Evolutionary conservation across 2,329 filamentous ascomycete species (phyloP).

Genomic region (Nannizziopsis barbatae): DNA sequence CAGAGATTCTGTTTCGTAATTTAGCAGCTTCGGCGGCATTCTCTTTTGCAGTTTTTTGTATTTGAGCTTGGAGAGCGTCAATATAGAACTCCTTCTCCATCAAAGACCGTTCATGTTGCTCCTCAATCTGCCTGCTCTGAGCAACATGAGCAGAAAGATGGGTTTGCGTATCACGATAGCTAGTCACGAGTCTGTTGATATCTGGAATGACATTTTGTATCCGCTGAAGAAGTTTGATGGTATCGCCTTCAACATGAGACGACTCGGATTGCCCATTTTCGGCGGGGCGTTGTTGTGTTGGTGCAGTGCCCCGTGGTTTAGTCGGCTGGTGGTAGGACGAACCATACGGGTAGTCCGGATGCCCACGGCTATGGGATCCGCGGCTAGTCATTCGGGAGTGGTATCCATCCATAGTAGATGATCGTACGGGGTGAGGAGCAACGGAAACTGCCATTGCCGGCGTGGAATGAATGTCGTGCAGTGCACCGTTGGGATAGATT

Average conservation of each 20-base stretch:
- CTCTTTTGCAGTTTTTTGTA: slow-evolving; percentile 40
- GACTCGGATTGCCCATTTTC: slow-evolving; percentile 21
- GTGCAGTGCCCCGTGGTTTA: slow-evolving; percentile 20
- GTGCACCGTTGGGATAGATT: slow-evolving; percentile 22
- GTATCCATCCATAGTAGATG: slow-evolving; percentile 30
- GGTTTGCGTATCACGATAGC: slow-evolving; percentile 42
- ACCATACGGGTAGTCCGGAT: slow-evolving; percentile 24
- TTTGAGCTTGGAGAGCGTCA: slow-evolving; percentile 40
- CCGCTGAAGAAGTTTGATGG: slow-evolving; percentile 32
- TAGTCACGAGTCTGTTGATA: slow-evolving; percentile 33
- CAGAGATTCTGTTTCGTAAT: slow-evolving; percentile 35
- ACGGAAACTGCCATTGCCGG: slow-evolving; percentile 15
- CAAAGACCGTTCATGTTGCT: slow-evolving; percentile 41
- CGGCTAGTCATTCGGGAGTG: slow-evolving; percentile 20
- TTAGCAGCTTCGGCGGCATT: slow-evolving; percentile 39
- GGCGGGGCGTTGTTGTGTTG: slow-evolving; percentile 18
- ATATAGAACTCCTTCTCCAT: slow-evolving; percentile 46
- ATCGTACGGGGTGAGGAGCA: slow-evolving; percentile 21
- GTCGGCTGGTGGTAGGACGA: slow-evolving; percentile 23
- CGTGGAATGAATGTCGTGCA: slow-evolving; percentile 23
- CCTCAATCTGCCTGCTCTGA: slow-evolving; percentile 39
- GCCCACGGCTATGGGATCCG: slow-evolving; percentile 21
- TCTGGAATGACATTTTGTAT: slow-evolving; percentile 40
- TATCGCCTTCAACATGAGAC: slow-evolving; percentile 20
- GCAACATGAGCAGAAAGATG: slow-evolving; percentile 41